Percentiles rank a stretch among this genome's conserved stretches.
phyloP scores from a whole-genome alignment of 2,329 filamentous ascomycete species.

The Ophiosphaerella narmari region DNA sequence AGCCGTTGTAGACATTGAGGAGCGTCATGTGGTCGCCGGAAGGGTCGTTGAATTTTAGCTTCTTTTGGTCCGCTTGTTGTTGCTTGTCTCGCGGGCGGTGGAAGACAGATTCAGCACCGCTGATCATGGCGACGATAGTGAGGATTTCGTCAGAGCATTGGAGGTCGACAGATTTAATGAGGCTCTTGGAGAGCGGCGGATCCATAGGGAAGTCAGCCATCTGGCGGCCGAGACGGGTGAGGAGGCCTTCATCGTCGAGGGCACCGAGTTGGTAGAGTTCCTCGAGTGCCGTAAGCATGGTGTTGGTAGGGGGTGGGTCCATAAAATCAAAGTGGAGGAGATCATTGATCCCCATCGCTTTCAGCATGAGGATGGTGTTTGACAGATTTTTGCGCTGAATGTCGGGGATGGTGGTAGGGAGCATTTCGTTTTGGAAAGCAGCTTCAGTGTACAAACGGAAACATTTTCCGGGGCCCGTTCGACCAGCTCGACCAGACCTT shows the following conservation, averaged over 20 bases:
- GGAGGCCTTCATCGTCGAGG: conserved; percentile 89
- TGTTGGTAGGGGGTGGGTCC: conserved; percentile 96
- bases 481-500: conserved; percentile 85
- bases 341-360: conserved; percentile 99
- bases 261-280: conserved; percentile 92
- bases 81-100: conserved; percentile 98
- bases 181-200: conserved; percentile 83
- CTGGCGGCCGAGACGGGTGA: conserved; percentile 89
- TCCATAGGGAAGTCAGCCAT: conserved; percentile 99
- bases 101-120: conserved; percentile 78
- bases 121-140: conserved; percentile 77
- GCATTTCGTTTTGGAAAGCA: conserved; percentile 94
- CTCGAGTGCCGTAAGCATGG: conserved; percentile 94
- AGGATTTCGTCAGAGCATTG: conserved; percentile 93
- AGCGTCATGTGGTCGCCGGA: conserved; percentile 93
- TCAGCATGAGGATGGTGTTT: conserved; percentile 93
- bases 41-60: conserved; percentile 94
- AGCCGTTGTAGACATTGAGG: conserved; percentile 96
- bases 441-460: conserved; percentile 95
- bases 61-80: conserved; percentile 93
- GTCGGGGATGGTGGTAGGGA: conserved; percentile 93
- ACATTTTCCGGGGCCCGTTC: conserved; percentile 87
- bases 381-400: conserved; percentile 95
- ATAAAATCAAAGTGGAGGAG: conserved; percentile 98
- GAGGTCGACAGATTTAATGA: conserved; percentile 86